Evolutionary conservation across 2,329 filamentous ascomycete species (phyloP).

Genomic region (Ophiostoma himal-ulmi): DNA sequence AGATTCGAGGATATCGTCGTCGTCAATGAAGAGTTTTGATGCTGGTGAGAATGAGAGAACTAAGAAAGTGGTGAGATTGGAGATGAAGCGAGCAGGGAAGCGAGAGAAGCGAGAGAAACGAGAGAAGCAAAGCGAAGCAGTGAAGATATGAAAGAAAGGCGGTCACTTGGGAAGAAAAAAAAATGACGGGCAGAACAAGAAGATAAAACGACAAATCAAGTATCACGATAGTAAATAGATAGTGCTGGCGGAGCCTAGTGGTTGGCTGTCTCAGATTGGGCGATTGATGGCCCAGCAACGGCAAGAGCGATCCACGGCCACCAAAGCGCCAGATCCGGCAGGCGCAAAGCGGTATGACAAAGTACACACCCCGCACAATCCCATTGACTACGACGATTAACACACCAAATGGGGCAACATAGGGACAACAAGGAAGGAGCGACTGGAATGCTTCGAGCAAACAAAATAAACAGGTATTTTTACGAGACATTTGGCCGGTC

Average conservation of each 20-base stretch:
- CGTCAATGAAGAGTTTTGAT: background rate
- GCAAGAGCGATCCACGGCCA: slow-evolving; percentile 20
- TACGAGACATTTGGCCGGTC: background rate
- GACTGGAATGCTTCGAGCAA: slow-evolving; percentile 5
- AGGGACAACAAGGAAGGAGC: slow-evolving; percentile 15
- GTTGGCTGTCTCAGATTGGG: slow-evolving; percentile 19
- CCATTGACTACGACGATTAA: slow-evolving; percentile 7
- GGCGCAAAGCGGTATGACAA: background rate
- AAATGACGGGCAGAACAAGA: slow-evolving; percentile 5
- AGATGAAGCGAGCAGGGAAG: background rate
- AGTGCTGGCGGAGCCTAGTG: background rate
- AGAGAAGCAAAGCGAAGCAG: background rate
- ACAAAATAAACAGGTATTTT: background rate
- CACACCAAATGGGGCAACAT: slow-evolving; percentile 15
- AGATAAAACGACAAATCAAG: background rate
- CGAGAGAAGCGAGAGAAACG: background rate
- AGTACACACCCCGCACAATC: slow-evolving; percentile 8
- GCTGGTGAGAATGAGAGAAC: background rate
- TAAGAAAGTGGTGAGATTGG: background rate
- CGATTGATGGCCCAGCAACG: slow-evolving; percentile 29
- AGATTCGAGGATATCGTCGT: background rate
- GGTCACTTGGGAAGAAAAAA: background rate
- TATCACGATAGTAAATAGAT: slow-evolving; percentile 12
- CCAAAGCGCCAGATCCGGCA: slow-evolving; percentile 1
- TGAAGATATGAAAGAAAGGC: background rate